Evolutionary conservation across 106 monocot species (phyloP), one percentile per base, ranked within the genome.

Genomic region (Acorus gramineus): DNA sequence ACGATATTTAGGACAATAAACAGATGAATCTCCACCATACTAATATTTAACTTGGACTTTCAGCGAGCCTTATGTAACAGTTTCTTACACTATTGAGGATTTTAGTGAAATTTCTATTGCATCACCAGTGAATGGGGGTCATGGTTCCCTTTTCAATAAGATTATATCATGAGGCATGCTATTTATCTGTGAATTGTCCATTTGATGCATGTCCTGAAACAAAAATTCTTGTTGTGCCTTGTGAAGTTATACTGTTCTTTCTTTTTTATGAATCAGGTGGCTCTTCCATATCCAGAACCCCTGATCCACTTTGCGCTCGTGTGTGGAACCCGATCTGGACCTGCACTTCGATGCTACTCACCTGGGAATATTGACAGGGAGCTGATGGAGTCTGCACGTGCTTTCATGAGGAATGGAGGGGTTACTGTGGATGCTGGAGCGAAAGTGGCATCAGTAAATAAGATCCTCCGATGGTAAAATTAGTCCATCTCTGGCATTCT

Each of bases 281-380:
- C 86, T 49, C 81, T 94, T 57, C 80, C 81, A 11, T 89, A 86
- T 59, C 57, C 77, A 11, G 93, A 94, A 56, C 89, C 93, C 43
- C 67, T 94, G 47, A 58, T 86, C 66, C 93, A 94, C 72, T 94
- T 93, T 75, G 86, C 93, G 28, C 73, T 94, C 68, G 89, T 86
- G 48, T 82, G 72, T 73, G 89, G 89, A 3, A 74, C 81, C 13
- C 61, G 75, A 77, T 89, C 93, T 59, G 89, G 93, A 46, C 93
- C 93, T 49, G 73, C 86, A 60, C 86, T 94, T 52, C 70, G 86
- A 62, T 94, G 86, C 59, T 94, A 94, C 66, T 94, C 89, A 5
- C 89, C 93, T 10, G 79, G 79, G 53, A 78, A 94, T 56, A 82
- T 94, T 47, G 93, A 94, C 63, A 79, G 78, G 63, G 93, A 94